phyloP scores from a whole-genome alignment of 139 green algal species.

The Closterium sp. region DNA sequence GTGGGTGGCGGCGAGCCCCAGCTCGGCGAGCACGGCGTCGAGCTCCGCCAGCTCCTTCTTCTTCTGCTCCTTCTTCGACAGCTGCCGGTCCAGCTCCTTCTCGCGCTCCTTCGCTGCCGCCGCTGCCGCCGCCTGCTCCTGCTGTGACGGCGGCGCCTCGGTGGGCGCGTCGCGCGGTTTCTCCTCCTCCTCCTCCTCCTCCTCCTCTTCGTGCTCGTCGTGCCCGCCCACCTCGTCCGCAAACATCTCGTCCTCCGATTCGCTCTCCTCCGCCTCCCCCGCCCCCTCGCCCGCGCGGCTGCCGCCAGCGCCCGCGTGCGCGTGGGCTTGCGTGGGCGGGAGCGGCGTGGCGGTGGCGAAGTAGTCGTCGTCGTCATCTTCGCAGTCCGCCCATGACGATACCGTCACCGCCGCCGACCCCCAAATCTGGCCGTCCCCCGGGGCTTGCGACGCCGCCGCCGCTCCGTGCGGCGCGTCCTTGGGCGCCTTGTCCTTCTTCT shows the following conservation, averaged over 20 bases:
- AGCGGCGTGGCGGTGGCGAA: conserved; percentile 19
- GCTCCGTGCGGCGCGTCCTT: conserved; percentile 10
- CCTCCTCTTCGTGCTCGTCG: conserved; percentile 31
- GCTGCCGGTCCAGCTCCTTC: conserved; percentile 38
- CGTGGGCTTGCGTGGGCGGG: not conserved
- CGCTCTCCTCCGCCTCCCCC: conserved; percentile 32
- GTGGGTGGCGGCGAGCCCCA: conserved; percentile 1
- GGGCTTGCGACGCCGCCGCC: not conserved
- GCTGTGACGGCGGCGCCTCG: not conserved
- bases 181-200: conserved; percentile 11
- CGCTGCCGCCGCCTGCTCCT: not conserved
- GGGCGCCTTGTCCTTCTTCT: conserved; percentile 10
- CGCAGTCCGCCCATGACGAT: conserved; percentile 35
- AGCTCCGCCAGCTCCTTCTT: conserved; percentile 57
- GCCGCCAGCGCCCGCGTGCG: not conserved
- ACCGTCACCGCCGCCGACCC: conserved; percentile 13
- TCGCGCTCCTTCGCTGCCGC: not conserved
- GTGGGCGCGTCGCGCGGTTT: not conserved
- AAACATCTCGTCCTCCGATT: conserved; percentile 23
- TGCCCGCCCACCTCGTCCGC: conserved; percentile 25
- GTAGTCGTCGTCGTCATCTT: conserved; percentile 39
- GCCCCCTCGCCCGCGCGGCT: conserved; percentile 2
- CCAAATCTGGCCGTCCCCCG: conserved; percentile 8
- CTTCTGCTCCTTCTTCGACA: conserved; percentile 59
- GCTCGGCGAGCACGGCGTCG: conserved; percentile 47